Percentiles rank a stretch among this genome's conserved stretches.
phyloP scores from a whole-genome alignment of 2,329 filamentous ascomycete genomes.

The Pseudogymnoascus sp. region DNA sequence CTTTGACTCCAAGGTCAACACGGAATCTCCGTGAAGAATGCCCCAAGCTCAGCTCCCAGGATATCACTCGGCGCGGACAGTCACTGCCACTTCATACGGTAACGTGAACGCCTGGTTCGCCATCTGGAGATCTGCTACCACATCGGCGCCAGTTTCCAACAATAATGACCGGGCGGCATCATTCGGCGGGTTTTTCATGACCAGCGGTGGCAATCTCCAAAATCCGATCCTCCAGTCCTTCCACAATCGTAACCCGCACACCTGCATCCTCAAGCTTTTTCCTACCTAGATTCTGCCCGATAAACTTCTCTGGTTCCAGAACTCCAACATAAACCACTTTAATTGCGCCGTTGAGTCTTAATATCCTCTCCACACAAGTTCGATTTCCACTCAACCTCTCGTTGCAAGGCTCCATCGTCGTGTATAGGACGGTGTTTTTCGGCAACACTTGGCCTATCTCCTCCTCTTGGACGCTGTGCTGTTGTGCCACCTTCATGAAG shows the following conservation, averaged over 20 bases:
- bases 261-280: constrained; percentile 63
- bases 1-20: too few relatives aligned
- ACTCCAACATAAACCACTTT: constrained; percentile 80
- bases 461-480: constrained; percentile 45
- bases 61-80: not conserved
- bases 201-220: constrained; percentile 76
- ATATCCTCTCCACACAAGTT: constrained; percentile 72
- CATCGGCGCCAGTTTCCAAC: not conserved
- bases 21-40: not conserved
- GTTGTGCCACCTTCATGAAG: constrained; percentile 61
- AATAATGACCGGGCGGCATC: constrained; percentile 4
- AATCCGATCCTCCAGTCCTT: constrained; percentile 75
- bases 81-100: not conserved
- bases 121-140: constrained; percentile 15
- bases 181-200: constrained; percentile 42
- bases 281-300: constrained; percentile 71
- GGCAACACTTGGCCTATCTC: constrained; percentile 45
- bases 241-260: constrained; percentile 64
- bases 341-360: constrained; percentile 49
- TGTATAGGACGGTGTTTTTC: constrained; percentile 62
- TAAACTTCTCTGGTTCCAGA: constrained; percentile 83
- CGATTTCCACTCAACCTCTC: constrained; percentile 66
- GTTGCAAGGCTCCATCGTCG: constrained; percentile 84
- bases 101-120: not conserved
- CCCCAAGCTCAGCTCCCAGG: not conserved